Conservation (phyloP, 2,329 filamentous ascomycete species). For the Pezicula carpinea region DNA sequence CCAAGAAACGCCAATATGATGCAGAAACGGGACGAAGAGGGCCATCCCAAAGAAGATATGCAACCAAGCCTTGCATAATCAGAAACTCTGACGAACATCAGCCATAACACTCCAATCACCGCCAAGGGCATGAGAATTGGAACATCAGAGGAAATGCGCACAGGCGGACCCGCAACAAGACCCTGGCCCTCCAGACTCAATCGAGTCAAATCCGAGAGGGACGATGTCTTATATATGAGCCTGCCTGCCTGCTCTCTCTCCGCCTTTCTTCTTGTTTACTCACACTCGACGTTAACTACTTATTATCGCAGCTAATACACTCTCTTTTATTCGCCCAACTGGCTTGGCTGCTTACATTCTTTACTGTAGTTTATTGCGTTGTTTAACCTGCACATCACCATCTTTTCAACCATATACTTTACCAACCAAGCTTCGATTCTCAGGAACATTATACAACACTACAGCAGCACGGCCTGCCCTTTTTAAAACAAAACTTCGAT, state of each 20-base stretch:
- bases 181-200: conserved; percentile 20
- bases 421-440: conserved; percentile 12
- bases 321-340: conserved; percentile 45
- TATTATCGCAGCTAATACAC: conserved; percentile 31
- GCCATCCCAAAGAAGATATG: conserved; percentile 22
- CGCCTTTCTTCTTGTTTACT: conserved; percentile 22
- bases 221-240: conserved; percentile 26
- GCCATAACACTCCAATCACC: conserved; percentile 17
- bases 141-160: conserved; percentile 22
- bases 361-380: conserved; percentile 34
- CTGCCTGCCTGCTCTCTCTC: conserved; percentile 9
- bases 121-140: conserved; percentile 8
- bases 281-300: conserved; percentile 29
- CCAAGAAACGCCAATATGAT: conserved; percentile 26
- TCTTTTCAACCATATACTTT: conserved; percentile 18
- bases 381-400: conserved; percentile 23
- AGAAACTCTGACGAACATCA: conserved; percentile 29
- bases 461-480: conserved; percentile 39
- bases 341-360: conserved; percentile 50
- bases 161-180: conserved; percentile 17
- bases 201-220: conserved; percentile 14
- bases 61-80: conserved; percentile 29
- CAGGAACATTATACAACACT: conserved; percentile 37
- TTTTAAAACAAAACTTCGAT: conserved; percentile 18
- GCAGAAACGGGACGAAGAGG: conserved; percentile 26